Percentiles rank a stretch among this genome's conserved stretches.
phyloP scores from a whole-genome alignment of 2,329 filamentous ascomycete species.

The Ceratocystis diversiconidia region DNA sequence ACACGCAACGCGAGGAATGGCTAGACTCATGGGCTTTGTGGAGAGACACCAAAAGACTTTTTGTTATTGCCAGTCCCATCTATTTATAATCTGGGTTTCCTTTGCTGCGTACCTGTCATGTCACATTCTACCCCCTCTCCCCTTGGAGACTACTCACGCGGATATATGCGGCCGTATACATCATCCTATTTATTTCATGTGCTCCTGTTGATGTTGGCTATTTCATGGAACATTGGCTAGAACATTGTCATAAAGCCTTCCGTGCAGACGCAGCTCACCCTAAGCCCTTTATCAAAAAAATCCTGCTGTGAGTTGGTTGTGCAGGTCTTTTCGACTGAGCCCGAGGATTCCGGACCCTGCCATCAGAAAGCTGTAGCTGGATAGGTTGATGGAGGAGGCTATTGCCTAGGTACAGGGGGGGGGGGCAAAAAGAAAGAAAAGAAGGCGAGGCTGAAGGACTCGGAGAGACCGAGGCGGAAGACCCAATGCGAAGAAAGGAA shows the following conservation, averaged over 20 bases:
- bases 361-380: not conserved
- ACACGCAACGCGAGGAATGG: not conserved
- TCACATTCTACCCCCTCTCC: not conserved
- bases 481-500: not conserved
- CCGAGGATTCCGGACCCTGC: conserved; percentile 2
- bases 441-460: not conserved
- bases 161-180: not conserved
- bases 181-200: not conserved
- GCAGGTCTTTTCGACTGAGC: not conserved
- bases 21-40: not conserved
- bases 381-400: not conserved
- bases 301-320: conserved; percentile 2
- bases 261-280: not conserved
- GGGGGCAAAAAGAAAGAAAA: not conserved
- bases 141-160: not conserved
- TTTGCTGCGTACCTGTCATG: not conserved
- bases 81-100: not conserved
- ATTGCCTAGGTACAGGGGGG: not conserved
- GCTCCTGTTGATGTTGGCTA: not conserved
- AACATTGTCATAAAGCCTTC: conserved; percentile 5
- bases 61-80: not conserved
- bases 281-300: not conserved
- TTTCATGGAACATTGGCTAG: not conserved
- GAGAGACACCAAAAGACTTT: not conserved
- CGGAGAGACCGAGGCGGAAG: not conserved